Conservation (phyloP, 1,284 basidiomycete genomes). For the Heterobasidion parviporum region DNA sequence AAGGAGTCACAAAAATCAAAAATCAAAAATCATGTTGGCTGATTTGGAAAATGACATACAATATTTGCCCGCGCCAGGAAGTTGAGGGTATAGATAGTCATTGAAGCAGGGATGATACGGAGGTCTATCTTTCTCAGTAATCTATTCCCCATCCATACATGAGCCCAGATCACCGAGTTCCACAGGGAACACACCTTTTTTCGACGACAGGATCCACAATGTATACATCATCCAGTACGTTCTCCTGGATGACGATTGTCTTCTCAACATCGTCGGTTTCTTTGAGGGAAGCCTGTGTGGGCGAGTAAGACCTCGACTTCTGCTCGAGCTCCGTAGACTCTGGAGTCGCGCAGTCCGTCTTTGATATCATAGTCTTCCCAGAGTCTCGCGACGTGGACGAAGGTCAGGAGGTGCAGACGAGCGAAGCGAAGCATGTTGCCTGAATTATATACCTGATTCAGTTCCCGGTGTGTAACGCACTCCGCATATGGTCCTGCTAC, state of each 20-base stretch:
- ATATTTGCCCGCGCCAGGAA: conserved; percentile 31
- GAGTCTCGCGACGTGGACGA: no score
- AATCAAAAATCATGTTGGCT: background rate
- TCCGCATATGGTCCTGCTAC: no score
- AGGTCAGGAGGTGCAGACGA: no score
- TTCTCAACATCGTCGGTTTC: background rate
- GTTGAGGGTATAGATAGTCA: conserved; percentile 28
- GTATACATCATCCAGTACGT: background rate
- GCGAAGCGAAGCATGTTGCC: background rate
- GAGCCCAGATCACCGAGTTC: background rate
- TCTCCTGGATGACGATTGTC: background rate
- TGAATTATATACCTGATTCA: background rate
- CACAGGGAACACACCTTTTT: conserved; percentile 6
- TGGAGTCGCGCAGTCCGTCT: no score
- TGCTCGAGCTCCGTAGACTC: background rate
- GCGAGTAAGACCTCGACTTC: background rate
- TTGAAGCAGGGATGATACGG: conserved; percentile 18
- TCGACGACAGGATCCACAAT: conserved; percentile 13
- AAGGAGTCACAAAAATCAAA: background rate
- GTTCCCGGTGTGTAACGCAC: no score
- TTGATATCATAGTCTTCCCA: no score
- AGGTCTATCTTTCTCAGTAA: conserved; percentile 16
- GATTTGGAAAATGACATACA: conserved; percentile 12
- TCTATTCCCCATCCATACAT: background rate
- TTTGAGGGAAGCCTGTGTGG: background rate